Conservation (phyloP, 1,139 yeast species). For the Blastobotrys arbuscula region DNA sequence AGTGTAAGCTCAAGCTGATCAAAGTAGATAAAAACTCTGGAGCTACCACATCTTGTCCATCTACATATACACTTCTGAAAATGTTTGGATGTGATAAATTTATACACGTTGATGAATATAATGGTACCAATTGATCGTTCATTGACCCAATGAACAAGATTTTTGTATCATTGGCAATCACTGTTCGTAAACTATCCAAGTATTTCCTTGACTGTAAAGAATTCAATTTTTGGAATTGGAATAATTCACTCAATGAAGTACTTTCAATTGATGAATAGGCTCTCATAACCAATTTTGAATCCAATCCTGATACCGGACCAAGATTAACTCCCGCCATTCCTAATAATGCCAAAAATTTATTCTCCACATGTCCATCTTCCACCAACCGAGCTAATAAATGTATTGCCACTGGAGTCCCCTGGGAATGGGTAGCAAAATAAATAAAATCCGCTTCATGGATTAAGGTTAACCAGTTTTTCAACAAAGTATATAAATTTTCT, state of each 20-base stretch:
- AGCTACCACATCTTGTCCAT: conserved; percentile 51
- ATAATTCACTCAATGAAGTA: conserved; percentile 76
- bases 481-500: conserved; percentile 65
- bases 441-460: conserved; percentile 75
- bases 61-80: conserved; percentile 83
- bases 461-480: conserved; percentile 66
- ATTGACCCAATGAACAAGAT: conserved; percentile 78
- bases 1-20: conserved; percentile 40
- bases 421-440: conserved; percentile 89
- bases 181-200: conserved; percentile 57
- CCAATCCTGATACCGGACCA: conserved; percentile 90
- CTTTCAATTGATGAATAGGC: conserved; percentile 90
- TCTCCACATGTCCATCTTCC: conserved; percentile 57
- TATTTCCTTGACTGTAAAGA: conserved; percentile 68
- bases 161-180: conserved; percentile 68
- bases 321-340: conserved; percentile 96
- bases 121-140: conserved; percentile 87
- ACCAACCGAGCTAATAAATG: conserved; percentile 68
- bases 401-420: conserved; percentile 89
- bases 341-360: conserved; percentile 53
- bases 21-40: conserved; percentile 51
- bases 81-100: conserved; percentile 87
- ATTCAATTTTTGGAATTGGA: conserved; percentile 75
- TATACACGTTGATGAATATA: conserved; percentile 79
- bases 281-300: conserved; percentile 72